Conservation (phyloP, 2,329 filamentous ascomycete genomes). For the Zasmidium cellare region DNA sequence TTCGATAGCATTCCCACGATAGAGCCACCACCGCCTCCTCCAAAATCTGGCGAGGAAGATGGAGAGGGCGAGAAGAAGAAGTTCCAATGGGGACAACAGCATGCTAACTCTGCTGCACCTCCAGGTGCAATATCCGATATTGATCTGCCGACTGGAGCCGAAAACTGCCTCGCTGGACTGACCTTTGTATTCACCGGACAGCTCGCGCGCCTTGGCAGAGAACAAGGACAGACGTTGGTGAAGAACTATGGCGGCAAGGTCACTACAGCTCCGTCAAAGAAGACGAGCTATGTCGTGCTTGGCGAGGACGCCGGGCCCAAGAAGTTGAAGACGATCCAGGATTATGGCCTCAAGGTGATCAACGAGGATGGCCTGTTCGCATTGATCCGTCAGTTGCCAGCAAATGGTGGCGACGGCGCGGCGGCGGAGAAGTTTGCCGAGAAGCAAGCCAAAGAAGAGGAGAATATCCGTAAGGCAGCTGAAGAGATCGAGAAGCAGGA, state of each 20-base stretch:
- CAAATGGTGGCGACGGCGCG: slow-evolving; percentile 83
- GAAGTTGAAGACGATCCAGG: slow-evolving; percentile 83
- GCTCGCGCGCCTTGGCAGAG: slow-evolving; percentile 74
- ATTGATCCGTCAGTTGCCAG: slow-evolving; percentile 76
- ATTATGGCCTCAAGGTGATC: slow-evolving; percentile 83
- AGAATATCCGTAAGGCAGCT: slow-evolving; percentile 77
- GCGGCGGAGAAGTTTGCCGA: slow-evolving; percentile 82
- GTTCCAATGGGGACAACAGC: slow-evolving; percentile 71
- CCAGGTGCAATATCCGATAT: slow-evolving; percentile 63
- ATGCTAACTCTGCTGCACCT: slow-evolving; percentile 52
- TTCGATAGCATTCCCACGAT: slow-evolving; percentile 84
- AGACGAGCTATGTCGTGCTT: slow-evolving; percentile 91
- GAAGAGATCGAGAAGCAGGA: slow-evolving; percentile 86
- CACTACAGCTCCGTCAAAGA: slow-evolving; percentile 79
- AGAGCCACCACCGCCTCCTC: slow-evolving; percentile 78
- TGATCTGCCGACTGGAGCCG: slow-evolving; percentile 78
- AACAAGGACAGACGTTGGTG: slow-evolving; percentile 81
- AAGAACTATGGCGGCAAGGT: slow-evolving; percentile 95
- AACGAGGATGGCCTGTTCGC: slow-evolving; percentile 90
- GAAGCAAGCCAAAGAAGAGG: slow-evolving; percentile 81
- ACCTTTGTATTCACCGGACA: slow-evolving; percentile 96
- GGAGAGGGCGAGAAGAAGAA: slow-evolving; percentile 53
- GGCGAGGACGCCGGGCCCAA: slow-evolving; percentile 89
- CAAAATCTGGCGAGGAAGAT: slow-evolving; percentile 56
- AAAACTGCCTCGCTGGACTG: slow-evolving; percentile 86